Conservation (phyloP, 2,329 filamentous ascomycete species). For the Clonostachys chloroleuca region DNA sequence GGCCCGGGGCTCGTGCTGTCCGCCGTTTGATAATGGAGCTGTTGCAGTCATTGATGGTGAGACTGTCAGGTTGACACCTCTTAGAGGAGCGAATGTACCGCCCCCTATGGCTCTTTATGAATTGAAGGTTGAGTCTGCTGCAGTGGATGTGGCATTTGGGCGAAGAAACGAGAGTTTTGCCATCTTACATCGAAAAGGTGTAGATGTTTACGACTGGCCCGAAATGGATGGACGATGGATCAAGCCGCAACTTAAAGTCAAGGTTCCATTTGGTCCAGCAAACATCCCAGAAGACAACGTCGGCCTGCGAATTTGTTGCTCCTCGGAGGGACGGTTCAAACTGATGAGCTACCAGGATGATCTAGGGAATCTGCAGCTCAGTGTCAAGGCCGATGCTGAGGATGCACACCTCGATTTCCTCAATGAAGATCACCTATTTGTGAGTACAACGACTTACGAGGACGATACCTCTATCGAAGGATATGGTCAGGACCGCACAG, state of each 20-base stretch:
- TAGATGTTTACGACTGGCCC: slow-evolving; percentile 69
- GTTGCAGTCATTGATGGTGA: slow-evolving; percentile 83
- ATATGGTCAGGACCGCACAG: slow-evolving; percentile 40
- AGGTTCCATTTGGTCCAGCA: slow-evolving; percentile 28
- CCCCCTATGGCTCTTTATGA: slow-evolving; percentile 90
- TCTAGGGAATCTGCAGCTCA: slow-evolving; percentile 12
- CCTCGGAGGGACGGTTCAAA: slow-evolving; percentile 16
- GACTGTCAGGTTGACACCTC: slow-evolving; percentile 76
- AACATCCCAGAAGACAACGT: slow-evolving; percentile 11
- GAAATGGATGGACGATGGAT: slow-evolving; percentile 49
- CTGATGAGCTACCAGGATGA: slow-evolving; percentile 22
- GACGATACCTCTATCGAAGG: slow-evolving; percentile 18
- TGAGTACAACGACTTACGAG: slow-evolving; percentile 24
- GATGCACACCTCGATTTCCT: slow-evolving; percentile 9
- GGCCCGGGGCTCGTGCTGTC: slow-evolving; percentile 61
- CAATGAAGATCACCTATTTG: slow-evolving; percentile 11
- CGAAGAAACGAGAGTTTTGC: slow-evolving; percentile 61
- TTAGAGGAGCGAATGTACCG: slow-evolving; percentile 79
- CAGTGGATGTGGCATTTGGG: slow-evolving; percentile 72
- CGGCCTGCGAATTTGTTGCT: slow-evolving; percentile 24
- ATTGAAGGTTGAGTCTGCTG: slow-evolving; percentile 54
- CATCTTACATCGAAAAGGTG: slow-evolving; percentile 61
- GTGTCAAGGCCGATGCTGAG: slow-evolving; percentile 8
- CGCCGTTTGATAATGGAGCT: slow-evolving; percentile 73
- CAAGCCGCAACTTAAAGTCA: slow-evolving; percentile 32